Percentiles rank a stretch among this genome's conserved stretches.
phyloP scores from a whole-genome alignment of 78 protist species.

The Neovahlkampfia damariscottae region DNA sequence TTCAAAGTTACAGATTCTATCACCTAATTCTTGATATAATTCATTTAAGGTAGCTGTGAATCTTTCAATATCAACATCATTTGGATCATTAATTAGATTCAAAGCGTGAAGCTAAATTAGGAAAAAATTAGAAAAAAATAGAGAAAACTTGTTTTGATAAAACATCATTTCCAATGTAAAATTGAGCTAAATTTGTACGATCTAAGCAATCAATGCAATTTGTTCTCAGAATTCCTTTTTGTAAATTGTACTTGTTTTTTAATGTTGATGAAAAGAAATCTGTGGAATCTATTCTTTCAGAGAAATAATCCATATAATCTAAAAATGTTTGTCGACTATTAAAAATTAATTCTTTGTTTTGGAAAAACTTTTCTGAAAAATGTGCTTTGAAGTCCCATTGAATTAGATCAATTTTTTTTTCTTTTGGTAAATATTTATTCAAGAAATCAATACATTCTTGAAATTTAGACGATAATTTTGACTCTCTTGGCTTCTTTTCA shows the following conservation, averaged over 20 bases:
- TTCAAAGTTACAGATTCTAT: constrained; percentile 76
- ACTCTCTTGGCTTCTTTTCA: constrained; percentile 84
- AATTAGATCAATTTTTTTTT: not conserved
- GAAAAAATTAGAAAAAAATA: not conserved
- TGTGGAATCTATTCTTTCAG: not conserved
- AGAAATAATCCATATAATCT: too few relatives aligned
- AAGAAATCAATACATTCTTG: constrained; percentile 34
- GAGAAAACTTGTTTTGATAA: constrained; percentile 50
- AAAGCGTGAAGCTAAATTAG: too few relatives aligned
- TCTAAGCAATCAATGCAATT: constrained; percentile 95
- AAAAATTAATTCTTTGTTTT: not conserved
- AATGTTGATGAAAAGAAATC: constrained; percentile 2
- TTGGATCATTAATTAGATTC: too few relatives aligned
- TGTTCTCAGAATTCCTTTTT: not conserved
- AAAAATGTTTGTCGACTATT: constrained; percentile 2
- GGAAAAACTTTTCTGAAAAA: not conserved
- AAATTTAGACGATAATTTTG: constrained; percentile 41
- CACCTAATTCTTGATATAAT: constrained; percentile 41
- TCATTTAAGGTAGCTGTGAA: too few relatives aligned
- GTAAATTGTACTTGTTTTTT: not conserved
- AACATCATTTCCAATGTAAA: constrained; percentile 69
- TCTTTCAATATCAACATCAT: too few relatives aligned
- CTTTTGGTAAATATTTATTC: constrained; percentile 21
- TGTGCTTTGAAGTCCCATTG: constrained; percentile 12
- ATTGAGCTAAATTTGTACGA: constrained; percentile 90